A percentile compares a stretch with the other conserved stretches of the same genome.
Evolutionary conservation across 805 yeast species (phyloP).

Genomic region (Wickerhamomyces ciferrii): DNA sequence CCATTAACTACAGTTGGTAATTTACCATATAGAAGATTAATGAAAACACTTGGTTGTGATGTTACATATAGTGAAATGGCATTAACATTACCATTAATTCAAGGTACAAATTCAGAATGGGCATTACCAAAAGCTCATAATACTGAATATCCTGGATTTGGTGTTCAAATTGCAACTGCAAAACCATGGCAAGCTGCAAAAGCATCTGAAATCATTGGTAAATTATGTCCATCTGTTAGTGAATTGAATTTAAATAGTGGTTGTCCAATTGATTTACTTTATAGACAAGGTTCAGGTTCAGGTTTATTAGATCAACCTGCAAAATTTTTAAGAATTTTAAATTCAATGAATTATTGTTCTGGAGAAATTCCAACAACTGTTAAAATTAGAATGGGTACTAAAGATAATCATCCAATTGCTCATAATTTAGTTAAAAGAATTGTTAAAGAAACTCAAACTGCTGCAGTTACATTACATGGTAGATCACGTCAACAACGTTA

Average conservation of each 20-base stretch:
- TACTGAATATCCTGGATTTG: conserved; percentile 82
- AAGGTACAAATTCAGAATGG: conserved; percentile 95
- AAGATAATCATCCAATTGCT: conserved; percentile 87
- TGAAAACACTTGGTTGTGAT: conserved; percentile 89
- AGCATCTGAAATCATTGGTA: conserved; percentile 76
- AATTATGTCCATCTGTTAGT: conserved; percentile 53
- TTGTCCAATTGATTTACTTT: conserved; percentile 95
- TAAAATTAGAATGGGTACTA: conserved; percentile 88
- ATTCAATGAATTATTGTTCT: conserved; percentile 83
- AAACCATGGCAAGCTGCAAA: conserved; percentile 93
- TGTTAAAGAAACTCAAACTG: conserved; percentile 73
- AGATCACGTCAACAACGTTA: conserved; percentile 95
- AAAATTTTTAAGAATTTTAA: conserved; percentile 67
- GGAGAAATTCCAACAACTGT: conserved; percentile 92
- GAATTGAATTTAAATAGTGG: conserved; percentile 94
- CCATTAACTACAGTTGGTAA: conserved; percentile 98
- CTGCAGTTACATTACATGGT: conserved; percentile 92
- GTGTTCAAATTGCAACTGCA: conserved; percentile 87
- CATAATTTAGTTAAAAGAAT: conserved; percentile 64
- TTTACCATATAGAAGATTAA: conserved; percentile 87
- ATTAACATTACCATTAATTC: conserved; percentile 73
- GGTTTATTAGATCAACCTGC: conserved; percentile 90
- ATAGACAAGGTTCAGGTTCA: conserved; percentile 92
- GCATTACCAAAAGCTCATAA: conserved; percentile 89
- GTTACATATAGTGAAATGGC: conserved; percentile 97